Evolutionary conservation across 805 yeast species (phyloP).

Genomic region (Pichia occidentalis): DNA sequence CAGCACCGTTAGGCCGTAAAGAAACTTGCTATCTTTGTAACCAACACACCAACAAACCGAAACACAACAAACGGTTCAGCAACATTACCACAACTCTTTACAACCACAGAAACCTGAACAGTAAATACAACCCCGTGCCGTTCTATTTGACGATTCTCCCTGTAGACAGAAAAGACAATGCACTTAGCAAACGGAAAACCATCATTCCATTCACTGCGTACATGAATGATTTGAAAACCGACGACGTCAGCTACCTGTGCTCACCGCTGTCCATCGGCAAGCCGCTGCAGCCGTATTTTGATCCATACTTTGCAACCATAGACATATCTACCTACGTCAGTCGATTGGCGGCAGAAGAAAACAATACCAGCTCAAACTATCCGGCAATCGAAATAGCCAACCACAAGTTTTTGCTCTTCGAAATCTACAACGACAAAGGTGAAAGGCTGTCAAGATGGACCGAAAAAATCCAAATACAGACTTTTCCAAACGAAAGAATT

Average conservation of each 20-base stretch:
- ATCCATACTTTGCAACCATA: constrained; percentile 3
- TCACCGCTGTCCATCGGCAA: too few relatives aligned
- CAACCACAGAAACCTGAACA: too few relatives aligned
- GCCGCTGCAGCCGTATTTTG: not conserved
- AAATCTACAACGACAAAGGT: not conserved
- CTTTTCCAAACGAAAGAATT: not conserved
- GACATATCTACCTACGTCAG: not conserved
- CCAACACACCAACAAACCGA: too few relatives aligned
- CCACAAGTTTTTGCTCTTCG: not conserved
- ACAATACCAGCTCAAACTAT: not conserved
- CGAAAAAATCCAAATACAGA: not conserved
- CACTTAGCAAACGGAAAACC: not conserved
- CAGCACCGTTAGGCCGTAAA: too few relatives aligned
- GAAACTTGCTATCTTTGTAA: too few relatives aligned
- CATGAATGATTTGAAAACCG: not conserved
- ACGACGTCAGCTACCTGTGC: not conserved
- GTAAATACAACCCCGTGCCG: not conserved
- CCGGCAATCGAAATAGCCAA: constrained; percentile 5
- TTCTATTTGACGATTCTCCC: not conserved
- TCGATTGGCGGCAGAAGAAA: not conserved
- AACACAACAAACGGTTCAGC: too few relatives aligned
- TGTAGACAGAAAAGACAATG: not conserved
- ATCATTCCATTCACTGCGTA: constrained; percentile 1
- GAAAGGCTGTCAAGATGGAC: not conserved
- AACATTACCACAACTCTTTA: too few relatives aligned